Base-by-base conservation (phyloP, 228 moss, liverwort and hornwort species). In the Sphagnum fallax region DNA sequence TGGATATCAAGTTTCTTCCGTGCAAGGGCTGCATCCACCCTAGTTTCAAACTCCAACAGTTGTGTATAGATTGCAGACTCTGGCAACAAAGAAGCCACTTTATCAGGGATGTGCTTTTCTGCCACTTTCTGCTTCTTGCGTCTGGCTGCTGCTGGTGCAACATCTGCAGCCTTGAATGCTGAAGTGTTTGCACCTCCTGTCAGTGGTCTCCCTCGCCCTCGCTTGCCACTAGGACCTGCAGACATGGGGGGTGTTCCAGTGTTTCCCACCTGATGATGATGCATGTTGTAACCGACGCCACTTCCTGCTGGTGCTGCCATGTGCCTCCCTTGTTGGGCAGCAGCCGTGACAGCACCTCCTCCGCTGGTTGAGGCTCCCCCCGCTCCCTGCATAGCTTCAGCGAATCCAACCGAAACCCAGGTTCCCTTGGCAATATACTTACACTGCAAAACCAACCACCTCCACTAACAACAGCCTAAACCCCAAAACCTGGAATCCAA, bases 91-190 rank as follows among this genome's bases (percentile, higher is more conserved):
- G 85, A 81, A 5, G 85, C 85, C 58, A 85, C 81, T 62, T 81
- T 71, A 62, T 81, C 85, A 8, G 85, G 85, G 13, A 85, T 81
- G 70, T 81, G 81, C 70, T 85, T 85, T 64, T 85, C 85, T 2
- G 81, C 81, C n/a, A 81, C 85, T 61, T 85, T 85, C 16, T 81
- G 79, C 66, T 85, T 85, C 79, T 85, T 85, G 50, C 85, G 78
- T 14, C 85, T 76, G 1, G 55, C 55, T 16, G 85, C 82, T 16
- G 85, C 82, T 4, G 85, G 85, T 11, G 82, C 79, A 5, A 76
- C 74, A 70, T 85, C 85, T 61, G 76, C 79, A 12, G 76, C 76
- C 71, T 85, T 85, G 53, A 57, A 77, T 9, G 77, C 61, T 4
- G 83, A 72, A 14, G 15, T 69, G 49, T 70, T 61, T 4, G 69